Base-by-base conservation (phyloP, 257 asterid genomes). In the Coffea canephora region DNA sequence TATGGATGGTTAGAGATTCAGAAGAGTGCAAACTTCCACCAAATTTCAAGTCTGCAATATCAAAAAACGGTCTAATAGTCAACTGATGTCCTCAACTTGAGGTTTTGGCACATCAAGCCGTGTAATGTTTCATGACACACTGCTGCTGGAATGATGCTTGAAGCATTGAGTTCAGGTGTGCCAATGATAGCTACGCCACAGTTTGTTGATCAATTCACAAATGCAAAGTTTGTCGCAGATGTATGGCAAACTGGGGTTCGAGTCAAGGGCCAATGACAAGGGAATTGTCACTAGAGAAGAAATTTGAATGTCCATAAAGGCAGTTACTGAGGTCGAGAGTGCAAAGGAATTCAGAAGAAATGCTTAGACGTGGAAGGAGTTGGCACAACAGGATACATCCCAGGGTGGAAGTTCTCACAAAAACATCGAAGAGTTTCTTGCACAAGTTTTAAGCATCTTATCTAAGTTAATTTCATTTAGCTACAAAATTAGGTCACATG, bases 351-450 rank as follows among this genome's bases (percentile, higher is more conserved):
- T 79, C 3, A 25, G 34, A 45, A 59, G 23, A 72, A 83, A 83
- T 75, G 76, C 78, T 8, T 2, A 61, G 5, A 75, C 70, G 46
- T 83, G 81, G 86, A 79, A 61, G 62, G 45, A 41, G 34, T 12
- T 62, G 41, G 73, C 74, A 5, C n/a, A 83, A 36, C 74, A 84
- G 73, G 91, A 87, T 0, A 81, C 82, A 4, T 50, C 36, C 14
- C 77, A 79, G 27, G 91, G 89, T 52, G 88, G 91, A 68, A 88
- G 78, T 67, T 85, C 90, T 46, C 69, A 79, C 2, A 78, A 68
- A 13, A 85, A 79, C 21, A 71, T 90, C 10, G 78, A 84, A 5
- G 84, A 83, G 25, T 87, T 89, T 65, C 80, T 87, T 39, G 48
- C 85, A 1, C n/a, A 81, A 31, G 61, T 85, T 43, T 55, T 36